phyloP scores from a whole-genome alignment of 192 early-diverging fungal genomes.

The Oehlia diaphana region DNA sequence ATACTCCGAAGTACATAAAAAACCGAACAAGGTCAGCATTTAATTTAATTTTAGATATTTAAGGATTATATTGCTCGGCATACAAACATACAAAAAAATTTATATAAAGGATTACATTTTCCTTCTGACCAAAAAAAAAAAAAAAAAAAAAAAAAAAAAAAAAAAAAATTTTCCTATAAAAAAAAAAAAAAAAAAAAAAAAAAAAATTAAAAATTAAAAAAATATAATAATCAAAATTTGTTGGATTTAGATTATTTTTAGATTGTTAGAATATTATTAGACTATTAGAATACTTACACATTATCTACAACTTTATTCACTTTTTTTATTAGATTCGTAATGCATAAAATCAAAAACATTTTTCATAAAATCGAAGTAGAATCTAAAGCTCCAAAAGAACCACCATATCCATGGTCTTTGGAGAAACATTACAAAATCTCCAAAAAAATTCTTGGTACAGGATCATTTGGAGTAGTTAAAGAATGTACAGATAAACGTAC shows the following conservation, averaged over 20 bases:
- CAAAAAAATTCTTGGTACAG: constrained; percentile 48
- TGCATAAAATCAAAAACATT: neutral
- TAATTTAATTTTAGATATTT: neutral
- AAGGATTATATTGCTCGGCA: neutral
- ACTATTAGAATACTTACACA: no score
- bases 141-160: neutral
- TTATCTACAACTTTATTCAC: no score
- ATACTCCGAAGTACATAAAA: neutral
- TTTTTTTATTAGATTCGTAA: neutral
- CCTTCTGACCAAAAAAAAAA: neutral
- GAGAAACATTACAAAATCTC: constrained; percentile 43
- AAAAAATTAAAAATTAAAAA: no score
- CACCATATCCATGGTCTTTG: neutral
- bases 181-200: neutral
- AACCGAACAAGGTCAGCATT: neutral
- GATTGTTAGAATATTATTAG: no score
- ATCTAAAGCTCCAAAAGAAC: neutral
- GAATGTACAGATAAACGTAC: constrained; percentile 61
- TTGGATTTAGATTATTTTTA: no score
- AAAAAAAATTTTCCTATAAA: no score
- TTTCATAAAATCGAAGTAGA: neutral
- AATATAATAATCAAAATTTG: no score
- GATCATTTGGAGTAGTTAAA: constrained; percentile 67
- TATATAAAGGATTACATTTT: neutral
- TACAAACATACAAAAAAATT: neutral